Evolutionary conservation across 139 green algal genomes (phyloP), one percentile per base, ranked within the genome.

Genomic region (Chlamydomonas incerta): DNA sequence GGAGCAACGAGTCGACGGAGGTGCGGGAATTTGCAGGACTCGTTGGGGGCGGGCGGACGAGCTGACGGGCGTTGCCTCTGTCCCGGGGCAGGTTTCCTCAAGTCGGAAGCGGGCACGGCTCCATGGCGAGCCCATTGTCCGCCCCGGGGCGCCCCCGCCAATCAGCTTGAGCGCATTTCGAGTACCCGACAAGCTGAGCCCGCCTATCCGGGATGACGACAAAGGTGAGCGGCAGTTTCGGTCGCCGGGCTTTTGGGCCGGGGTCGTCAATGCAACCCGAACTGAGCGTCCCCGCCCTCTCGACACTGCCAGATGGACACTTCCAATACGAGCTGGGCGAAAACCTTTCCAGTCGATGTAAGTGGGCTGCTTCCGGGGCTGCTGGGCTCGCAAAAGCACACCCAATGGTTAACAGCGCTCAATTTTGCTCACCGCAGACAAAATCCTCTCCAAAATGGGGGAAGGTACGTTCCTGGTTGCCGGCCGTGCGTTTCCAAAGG

Each of bases 391-490:
- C 26, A 50, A 50, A 13, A n/a, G n/a, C n/a, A n/a, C n/a, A n/a
- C n/a, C n/a, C n/a, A n/a, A n/a, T n/a, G n/a, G 41, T 50, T 50
- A 50, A 50, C 41, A 21, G 21, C 13, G 65, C 14, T 37, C n/a
- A 21, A 35, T 37, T 24, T 62, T 72, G 11, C 47, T 57, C 1
- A 15, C 37, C 41, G 88, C 83, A 98, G 96, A 98, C 88, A 98
- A 99, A 46, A 98, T 99, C 50, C 92, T 99, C 35, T 95, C 91
- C 82, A 97, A 98, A 85, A 94, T 99, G 92, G 97, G 97, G 3
- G 96, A 99, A 88, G 96, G 95, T 97, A 74, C 47, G 92, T 10
- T 9, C 4, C 33, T 28, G 67, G 5, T 18, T 41, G 31, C 14
- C 23, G 24, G 26, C 26, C 26, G 17, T 14, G 24, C 23, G 41